Evolutionary conservation across 495 filamentous ascomycete genomes (phyloP).

Genomic region (Penicillium verhagenii): DNA sequence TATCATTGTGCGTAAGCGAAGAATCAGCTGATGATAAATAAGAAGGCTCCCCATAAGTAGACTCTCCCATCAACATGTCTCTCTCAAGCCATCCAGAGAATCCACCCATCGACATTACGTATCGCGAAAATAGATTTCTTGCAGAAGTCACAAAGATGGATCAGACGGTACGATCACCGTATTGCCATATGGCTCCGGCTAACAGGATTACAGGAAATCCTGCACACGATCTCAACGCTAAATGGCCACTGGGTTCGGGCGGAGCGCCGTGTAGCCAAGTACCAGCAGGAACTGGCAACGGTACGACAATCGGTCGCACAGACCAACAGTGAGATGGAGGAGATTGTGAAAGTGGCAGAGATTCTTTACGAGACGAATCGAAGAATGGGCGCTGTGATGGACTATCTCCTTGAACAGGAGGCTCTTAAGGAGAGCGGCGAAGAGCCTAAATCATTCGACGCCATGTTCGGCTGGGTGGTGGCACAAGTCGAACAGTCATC

Average conservation of each 20-base stretch:
- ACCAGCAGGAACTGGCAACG: slow-evolving; percentile 8
- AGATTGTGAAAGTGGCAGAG: slow-evolving; percentile 10
- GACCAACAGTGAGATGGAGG: slow-evolving; percentile 6
- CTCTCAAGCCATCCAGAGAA: no score
- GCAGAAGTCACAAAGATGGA: no score
- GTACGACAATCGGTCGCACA: slow-evolving; percentile 4
- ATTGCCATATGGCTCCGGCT: no score
- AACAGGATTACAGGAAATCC: neutral
- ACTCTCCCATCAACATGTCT: no score
- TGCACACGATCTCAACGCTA: neutral
- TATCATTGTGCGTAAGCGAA: no score
- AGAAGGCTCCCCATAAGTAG: no score
- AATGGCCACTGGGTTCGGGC: slow-evolving; percentile 1
- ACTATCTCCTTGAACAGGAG: slow-evolving; percentile 10
- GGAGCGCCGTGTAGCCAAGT: slow-evolving; percentile 5
- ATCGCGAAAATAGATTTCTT: no score
- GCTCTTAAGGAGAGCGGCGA: slow-evolving; percentile 2
- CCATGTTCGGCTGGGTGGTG: slow-evolving; percentile 5
- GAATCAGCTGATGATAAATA: no score
- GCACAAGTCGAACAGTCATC: neutral
- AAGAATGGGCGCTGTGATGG: slow-evolving; percentile 10
- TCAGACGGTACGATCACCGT: no score
- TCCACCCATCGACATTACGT: no score
- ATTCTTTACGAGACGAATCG: slow-evolving; percentile 14
- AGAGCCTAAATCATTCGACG: slow-evolving; percentile 8